Percentiles rank a stretch among this genome's conserved stretches.
phyloP scores from a whole-genome alignment of 768 basidiomycete species.

The Podaxis sp. region DNA sequence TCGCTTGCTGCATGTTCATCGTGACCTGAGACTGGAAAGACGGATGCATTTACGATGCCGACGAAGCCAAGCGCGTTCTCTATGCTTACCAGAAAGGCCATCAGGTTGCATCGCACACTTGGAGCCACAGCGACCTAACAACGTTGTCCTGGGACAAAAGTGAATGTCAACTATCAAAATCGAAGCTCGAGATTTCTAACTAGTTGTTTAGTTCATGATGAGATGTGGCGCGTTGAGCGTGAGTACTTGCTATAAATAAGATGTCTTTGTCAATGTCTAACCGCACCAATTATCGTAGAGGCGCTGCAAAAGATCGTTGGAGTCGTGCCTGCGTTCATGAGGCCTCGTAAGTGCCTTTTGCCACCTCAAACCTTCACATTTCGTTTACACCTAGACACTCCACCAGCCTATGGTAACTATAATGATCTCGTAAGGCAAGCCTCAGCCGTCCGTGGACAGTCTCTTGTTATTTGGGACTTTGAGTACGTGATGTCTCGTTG shows the following conservation, averaged over 20 bases:
- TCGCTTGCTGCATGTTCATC: neutral
- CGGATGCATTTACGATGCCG: slow-evolving; percentile 39
- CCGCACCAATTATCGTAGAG: slow-evolving; percentile 23
- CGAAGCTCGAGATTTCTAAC: neutral
- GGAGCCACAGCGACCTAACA: slow-evolving; percentile 40
- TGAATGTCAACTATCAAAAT: slow-evolving; percentile 19
- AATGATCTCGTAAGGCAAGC: slow-evolving; percentile 46
- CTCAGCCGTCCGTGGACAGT: slow-evolving; percentile 33
- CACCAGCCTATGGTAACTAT: slow-evolving; percentile 42
- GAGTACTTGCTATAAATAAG: slow-evolving; percentile 16
- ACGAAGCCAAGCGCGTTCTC: slow-evolving; percentile 31
- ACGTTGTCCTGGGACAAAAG: slow-evolving; percentile 41
- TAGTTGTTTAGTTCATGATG: slow-evolving; percentile 35
- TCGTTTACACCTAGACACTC: neutral
- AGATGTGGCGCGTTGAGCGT: slow-evolving; percentile 48
- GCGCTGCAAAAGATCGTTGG: slow-evolving; percentile 43
- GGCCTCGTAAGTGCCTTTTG: slow-evolving; percentile 35
- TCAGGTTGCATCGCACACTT: slow-evolving; percentile 46
- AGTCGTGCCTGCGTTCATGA: slow-evolving; percentile 45
- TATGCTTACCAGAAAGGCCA: slow-evolving; percentile 41
- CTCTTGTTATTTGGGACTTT: slow-evolving; percentile 40
- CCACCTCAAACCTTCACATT: neutral
- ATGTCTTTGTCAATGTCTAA: neutral
- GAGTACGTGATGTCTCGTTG: slow-evolving; percentile 25
- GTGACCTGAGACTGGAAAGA: slow-evolving; percentile 22